phyloP scores from a whole-genome alignment of 768 basidiomycete species.

The Tricholoma hemisulphureum region DNA sequence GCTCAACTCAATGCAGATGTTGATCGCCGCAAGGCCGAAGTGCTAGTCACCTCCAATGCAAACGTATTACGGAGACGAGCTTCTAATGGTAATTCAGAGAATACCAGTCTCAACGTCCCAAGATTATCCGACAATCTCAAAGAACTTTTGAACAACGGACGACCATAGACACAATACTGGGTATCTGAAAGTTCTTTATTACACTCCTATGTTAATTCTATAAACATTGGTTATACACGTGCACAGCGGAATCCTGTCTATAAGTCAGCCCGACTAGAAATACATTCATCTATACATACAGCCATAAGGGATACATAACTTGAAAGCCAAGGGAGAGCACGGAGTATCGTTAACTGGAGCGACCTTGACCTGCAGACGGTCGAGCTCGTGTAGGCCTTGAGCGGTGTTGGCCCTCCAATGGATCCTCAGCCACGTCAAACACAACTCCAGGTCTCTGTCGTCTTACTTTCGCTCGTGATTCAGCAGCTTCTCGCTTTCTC shows the following conservation, averaged over 20 bases:
- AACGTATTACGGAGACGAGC: conserved; percentile 24
- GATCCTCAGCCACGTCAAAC: conserved; percentile 59
- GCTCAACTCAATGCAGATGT: conserved; percentile 84
- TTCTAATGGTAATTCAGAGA: background rate
- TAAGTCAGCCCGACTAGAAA: background rate
- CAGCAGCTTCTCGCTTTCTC: conserved; percentile 63
- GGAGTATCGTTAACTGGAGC: conserved; percentile 7
- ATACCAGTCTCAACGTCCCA: conserved; percentile 39
- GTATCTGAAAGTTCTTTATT: background rate
- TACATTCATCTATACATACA: background rate
- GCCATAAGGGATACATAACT: background rate
- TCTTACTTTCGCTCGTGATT: conserved; percentile 36
- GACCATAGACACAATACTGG: conserved; percentile 11
- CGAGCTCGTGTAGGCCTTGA: conserved; percentile 16
- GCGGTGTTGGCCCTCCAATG: conserved; percentile 39
- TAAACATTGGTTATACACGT: background rate
- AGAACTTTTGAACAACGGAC: conserved; percentile 52
- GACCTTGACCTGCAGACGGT: conserved; percentile 3
- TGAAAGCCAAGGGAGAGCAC: background rate
- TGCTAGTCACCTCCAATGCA: conserved; percentile 38
- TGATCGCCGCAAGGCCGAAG: conserved; percentile 74
- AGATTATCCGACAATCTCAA: conserved; percentile 62
- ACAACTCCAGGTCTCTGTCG: conserved; percentile 63
- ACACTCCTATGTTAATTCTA: background rate
- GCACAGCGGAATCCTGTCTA: background rate